These are phyloP conservation scores for Acanthamoeba sp. DNA, from an alignment of 208 protist species.

Conservation along the genomic window DNA sequence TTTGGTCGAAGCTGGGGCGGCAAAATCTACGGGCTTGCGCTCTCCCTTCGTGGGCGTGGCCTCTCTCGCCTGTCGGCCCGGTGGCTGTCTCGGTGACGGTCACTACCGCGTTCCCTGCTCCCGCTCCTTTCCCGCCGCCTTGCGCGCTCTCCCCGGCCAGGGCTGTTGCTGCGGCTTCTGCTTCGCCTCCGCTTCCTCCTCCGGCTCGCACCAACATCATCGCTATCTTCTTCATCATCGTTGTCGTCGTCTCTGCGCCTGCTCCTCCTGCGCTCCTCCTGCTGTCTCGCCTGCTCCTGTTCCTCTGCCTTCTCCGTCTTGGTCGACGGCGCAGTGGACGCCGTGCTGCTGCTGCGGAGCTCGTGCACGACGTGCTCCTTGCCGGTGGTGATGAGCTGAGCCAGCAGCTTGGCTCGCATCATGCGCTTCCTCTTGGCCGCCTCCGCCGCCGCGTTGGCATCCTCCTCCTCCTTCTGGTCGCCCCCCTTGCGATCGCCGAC, in stretches of 20 bases:
- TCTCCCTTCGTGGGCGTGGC: too few relatives aligned
- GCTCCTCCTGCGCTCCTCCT: not conserved
- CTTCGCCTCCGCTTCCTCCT: slow-evolving; percentile 15
- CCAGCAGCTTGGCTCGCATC: slow-evolving; percentile 58
- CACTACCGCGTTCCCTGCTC: too few relatives aligned
- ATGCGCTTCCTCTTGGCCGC: slow-evolving; percentile 14
- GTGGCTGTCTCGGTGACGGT: too few relatives aligned
- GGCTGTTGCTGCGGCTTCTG: not conserved
- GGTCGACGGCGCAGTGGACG: not conserved
- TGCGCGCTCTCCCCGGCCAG: not conserved
- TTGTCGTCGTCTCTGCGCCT: not conserved
- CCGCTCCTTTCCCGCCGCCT: not conserved
- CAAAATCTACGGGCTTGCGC: too few relatives aligned
- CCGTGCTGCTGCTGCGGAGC: not conserved
- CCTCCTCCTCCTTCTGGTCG: not conserved
- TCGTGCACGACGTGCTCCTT: slow-evolving; percentile 10
- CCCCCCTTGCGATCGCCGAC: not conserved
- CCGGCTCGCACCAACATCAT: not conserved
- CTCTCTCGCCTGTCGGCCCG: too few relatives aligned
- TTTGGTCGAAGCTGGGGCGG: too few relatives aligned
- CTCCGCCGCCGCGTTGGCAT: not conserved
- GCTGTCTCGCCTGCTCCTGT: not conserved
- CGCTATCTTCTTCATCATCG: not conserved
- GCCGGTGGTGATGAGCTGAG: slow-evolving; percentile 44
- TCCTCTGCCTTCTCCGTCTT: not conserved